Evolutionary conservation across 2,329 filamentous ascomycete species (phyloP), one percentile per base, ranked within the genome.

Genomic region (Talaromyces sp.): DNA sequence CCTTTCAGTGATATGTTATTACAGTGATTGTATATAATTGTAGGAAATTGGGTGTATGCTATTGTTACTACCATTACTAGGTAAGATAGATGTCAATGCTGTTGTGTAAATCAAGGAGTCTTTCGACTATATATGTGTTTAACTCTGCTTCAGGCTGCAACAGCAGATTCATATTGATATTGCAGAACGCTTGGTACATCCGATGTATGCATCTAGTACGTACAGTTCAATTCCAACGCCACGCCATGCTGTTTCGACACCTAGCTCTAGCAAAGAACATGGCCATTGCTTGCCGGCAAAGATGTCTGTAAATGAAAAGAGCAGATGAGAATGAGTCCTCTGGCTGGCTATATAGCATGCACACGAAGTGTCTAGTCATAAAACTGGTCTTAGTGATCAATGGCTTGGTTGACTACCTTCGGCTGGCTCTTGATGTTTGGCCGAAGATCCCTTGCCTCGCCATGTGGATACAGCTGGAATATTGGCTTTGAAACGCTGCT

Each of bases 381-480:
- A 25, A 10, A n/a, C 19, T 25, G 13, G 13, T 11, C 25, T 31
- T 59, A 15, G 27, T 45, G 19, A 52, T 62, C 35, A 66, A 52
- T 66, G 64, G 13, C 52, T 62, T 33, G 64, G n/a, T 25, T 45
- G 61, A 47, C 37, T 47, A 22, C 61, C 50, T 35, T 62, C 50
- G 22, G 15, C 52, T 43, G 64, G 64, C 37, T 66, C 64, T 66
- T 66, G 64, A 15, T 97, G 93, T 75, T 94, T 94, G 27, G 94
- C 94, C 31, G 91, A 92, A 71, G 89, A 94, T 15, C 95, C 95
- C 82, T 98, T 97, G 68, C 90, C 93, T 72, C 95, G 85, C 91
- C 93, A 99, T 22, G 95, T 99, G 78, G 91, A 96, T 61, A 99
- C 95, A 3, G 95, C 95, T 5, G 93, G 92, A 69, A 99, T 97